Evolutionary conservation across 305 asterid species (phyloP), one percentile per base, ranked within the genome.

Genomic region (Fraxinus greggii): DNA sequence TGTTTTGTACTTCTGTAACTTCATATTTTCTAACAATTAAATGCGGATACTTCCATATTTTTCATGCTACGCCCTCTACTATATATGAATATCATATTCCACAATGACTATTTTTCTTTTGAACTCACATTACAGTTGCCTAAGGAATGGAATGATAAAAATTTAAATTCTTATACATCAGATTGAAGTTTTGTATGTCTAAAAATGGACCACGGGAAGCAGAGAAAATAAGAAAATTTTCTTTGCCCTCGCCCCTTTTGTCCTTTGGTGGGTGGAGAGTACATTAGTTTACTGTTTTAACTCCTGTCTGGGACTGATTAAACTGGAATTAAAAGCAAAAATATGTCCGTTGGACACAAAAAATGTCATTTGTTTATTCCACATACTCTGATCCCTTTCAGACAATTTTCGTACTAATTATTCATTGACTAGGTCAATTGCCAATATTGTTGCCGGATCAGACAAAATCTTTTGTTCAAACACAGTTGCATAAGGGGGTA

Each of bases 1-100:
- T 26, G 31, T 75, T 51, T 74, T 74, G 17, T 67, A 19, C 72
- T 80, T 83, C 15, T 56, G 56, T 26, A 29, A 75, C 77, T 67
- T 83, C 75, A 72, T 74, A 32, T 59, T 23, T 7, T 7, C 67
- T 40, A 78, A 4, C 21, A 65, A 21, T 28, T 63, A 7, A 33
- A 29, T 67, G 36, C 12, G 54, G 21, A 31, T 40, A 69, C 75
- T 28, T 69, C 75, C 40, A 69, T 29, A 69, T 13, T 13, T 69
- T 61, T 9, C 17, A 24, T 23, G 19, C 75, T 0, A 4, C 9
- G 1, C 13, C 38, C 36, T 5, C 23, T 9, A 19, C 3, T 54
- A 19, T 56, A 13, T 69, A 45, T n/a, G 61, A 51, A 42, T 45
- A 24, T 78, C 4, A 2, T 63, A 9, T 75, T 78, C 38, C 51